These are phyloP conservation scores for Fusarium chuoi DNA, from an alignment of 2,329 filamentous ascomycete genomes.

Conservation along the genomic window DNA sequence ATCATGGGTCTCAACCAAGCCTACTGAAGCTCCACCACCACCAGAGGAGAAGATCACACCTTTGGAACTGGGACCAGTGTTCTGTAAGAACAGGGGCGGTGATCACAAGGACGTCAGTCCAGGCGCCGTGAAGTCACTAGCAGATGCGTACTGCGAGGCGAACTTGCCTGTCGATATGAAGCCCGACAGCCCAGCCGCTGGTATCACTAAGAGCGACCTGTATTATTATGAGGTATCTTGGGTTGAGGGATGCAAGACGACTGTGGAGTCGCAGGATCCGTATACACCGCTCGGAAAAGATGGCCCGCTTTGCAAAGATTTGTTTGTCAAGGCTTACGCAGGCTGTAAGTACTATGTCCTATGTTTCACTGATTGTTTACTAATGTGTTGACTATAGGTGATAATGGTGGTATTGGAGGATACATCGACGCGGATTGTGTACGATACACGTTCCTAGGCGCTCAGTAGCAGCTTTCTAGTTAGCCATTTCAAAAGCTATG, in stretches of 20 bases:
- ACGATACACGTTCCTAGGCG: background rate
- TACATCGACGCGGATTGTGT: background rate
- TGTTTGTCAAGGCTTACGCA: background rate
- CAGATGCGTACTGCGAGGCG: background rate
- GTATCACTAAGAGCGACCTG: background rate
- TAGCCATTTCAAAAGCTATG: rapidly evolving
- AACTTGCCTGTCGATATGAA: background rate
- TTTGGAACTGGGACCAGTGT: background rate
- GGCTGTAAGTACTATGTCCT: background rate
- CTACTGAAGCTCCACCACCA: background rate
- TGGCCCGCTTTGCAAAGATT: background rate
- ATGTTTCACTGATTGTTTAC: rapidly evolving
- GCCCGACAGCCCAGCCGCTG: background rate
- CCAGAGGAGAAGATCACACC: background rate
- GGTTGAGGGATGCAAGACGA: constrained; percentile 2
- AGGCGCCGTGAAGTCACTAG: background rate
- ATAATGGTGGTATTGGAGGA: constrained; percentile 1
- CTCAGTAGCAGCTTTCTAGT: background rate
- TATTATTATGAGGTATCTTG: background rate
- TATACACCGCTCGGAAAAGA: background rate
- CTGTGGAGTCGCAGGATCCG: background rate
- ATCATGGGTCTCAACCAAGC: background rate
- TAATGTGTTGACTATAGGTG: background rate
- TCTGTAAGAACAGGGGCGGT: background rate
- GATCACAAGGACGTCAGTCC: background rate